Base-by-base conservation (phyloP, 805 yeast genomes). In the Wickerhamiella dianesei region DNA sequence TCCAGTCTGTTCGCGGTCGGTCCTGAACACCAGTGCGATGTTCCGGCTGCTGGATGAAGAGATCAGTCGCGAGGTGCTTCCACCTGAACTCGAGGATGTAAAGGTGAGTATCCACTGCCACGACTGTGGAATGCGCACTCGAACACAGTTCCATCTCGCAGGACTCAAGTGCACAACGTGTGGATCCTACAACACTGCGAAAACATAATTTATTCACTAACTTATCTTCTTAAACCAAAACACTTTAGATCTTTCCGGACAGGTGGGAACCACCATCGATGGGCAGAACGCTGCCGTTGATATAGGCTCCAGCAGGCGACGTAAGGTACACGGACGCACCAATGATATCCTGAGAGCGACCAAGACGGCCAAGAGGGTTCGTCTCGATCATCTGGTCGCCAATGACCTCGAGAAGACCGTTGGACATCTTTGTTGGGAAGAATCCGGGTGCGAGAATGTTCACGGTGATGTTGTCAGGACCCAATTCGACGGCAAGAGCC, bases 101-200 rank as follows among this genome's bases (percentile, higher is more conserved):
- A 66, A 76, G 48, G 79, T 87, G 54, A 73, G 82, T 41, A 72
- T 87, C 12, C 72, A 79, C 50, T 65, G 67, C 55, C 82, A 83
- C 61, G 97, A 88, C 64, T 88, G 97, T 64, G 79, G 79, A 46
- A 89, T 92, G 17, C 82, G 81, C 63, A 77, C 87, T 20, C 74
- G 77, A 50, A 79, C 80, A 17, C 66, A 73, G 12, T 88, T 82
- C 63, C 96, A 88, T 63, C 79, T 87, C 44, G 64, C 88, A 55
- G 97, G 97, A 1, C 69, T 86, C 51, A 82, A 81, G 60, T 88
- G 97, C 63, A 81, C 79, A 53, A 86, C 80, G 60, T 88, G 96
- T 64, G 73, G 75, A 48, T 82, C 94, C 59, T 88, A 87, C 63
- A 88, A 88, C 62, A 88, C 96, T 3, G 47, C 51, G 6, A 47